A percentile compares a stretch with the other conserved stretches of the same genome.
Evolutionary conservation across 106 monocot genomes (phyloP).

Genomic region (Agapanthus africanus): DNA sequence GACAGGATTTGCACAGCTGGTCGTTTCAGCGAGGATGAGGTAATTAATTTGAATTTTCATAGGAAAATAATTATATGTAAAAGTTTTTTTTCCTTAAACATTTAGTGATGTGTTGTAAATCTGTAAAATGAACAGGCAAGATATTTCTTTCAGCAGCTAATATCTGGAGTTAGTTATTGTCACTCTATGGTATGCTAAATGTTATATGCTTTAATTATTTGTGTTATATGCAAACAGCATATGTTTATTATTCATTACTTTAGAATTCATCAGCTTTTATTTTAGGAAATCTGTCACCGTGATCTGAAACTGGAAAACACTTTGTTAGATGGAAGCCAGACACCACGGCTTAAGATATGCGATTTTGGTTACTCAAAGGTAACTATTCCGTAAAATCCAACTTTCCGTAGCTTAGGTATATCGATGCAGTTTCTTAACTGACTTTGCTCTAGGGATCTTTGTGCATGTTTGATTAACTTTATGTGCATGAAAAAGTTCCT

Average conservation of each 20-base stretch:
- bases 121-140: neutral
- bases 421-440: no score
- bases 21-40: constrained; percentile 34
- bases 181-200: constrained; percentile 4
- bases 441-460: no score
- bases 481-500: no score
- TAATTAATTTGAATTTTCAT: neutral
- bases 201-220: neutral
- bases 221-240: neutral
- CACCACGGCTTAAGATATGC: constrained; percentile 76
- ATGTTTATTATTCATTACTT: neutral
- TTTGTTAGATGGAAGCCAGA: constrained; percentile 64
- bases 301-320: constrained; percentile 89
- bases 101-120: no score
- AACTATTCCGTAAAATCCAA: no score
- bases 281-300: constrained; percentile 79
- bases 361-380: constrained; percentile 94
- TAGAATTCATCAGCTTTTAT: neutral
- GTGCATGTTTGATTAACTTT: no score
- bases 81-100: no score
- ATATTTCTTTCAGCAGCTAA: constrained; percentile 5
- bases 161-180: constrained; percentile 9
- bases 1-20: constrained; percentile 23
- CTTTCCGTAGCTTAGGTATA: no score
- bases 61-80: neutral